A percentile compares a stretch with the other conserved stretches of the same genome.
Evolutionary conservation across 2,329 filamentous ascomycete genomes (phyloP).

Genomic region (Fusarium pseudograminearum): DNA sequence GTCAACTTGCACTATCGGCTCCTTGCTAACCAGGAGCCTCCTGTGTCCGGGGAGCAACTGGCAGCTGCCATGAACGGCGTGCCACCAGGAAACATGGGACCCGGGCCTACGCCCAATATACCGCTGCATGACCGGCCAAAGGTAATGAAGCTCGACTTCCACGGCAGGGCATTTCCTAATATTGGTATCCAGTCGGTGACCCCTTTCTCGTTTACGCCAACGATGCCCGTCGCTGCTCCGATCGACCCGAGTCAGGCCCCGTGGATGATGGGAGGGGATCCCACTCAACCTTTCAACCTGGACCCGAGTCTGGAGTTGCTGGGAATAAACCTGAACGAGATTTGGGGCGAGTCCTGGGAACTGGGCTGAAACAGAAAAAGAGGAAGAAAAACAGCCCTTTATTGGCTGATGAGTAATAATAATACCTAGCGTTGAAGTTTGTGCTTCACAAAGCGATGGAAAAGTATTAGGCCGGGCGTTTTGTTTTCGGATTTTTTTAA

Average conservation of each 20-base stretch:
- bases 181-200: slow-evolving; percentile 55
- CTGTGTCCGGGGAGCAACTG: slow-evolving; percentile 51
- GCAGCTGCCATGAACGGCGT: slow-evolving; percentile 42
- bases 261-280: slow-evolving; percentile 52
- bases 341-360: slow-evolving; percentile 66
- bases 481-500: slow-evolving; percentile 8
- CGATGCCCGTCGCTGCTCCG: slow-evolving; percentile 52
- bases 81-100: slow-evolving; percentile 44
- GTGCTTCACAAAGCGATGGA: slow-evolving; percentile 9
- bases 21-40: slow-evolving; percentile 65
- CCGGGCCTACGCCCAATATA: slow-evolving; percentile 49
- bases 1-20: slow-evolving; percentile 69
- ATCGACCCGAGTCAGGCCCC: slow-evolving; percentile 52
- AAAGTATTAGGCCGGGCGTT: slow-evolving; percentile 20
- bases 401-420: slow-evolving; percentile 42
- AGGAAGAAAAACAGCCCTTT: background rate
- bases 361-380: slow-evolving; percentile 48
- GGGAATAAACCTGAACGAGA: slow-evolving; percentile 66
- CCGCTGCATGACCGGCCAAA: slow-evolving; percentile 55
- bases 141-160: slow-evolving; percentile 52
- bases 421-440: slow-evolving; percentile 37
- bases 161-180: slow-evolving; percentile 48
- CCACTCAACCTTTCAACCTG: slow-evolving; percentile 59
- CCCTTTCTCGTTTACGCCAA: slow-evolving; percentile 56
- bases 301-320: slow-evolving; percentile 67